Evolutionary conservation across 2,329 filamentous ascomycete genomes (phyloP).

Genomic region (Diaporthe humulicola): DNA sequence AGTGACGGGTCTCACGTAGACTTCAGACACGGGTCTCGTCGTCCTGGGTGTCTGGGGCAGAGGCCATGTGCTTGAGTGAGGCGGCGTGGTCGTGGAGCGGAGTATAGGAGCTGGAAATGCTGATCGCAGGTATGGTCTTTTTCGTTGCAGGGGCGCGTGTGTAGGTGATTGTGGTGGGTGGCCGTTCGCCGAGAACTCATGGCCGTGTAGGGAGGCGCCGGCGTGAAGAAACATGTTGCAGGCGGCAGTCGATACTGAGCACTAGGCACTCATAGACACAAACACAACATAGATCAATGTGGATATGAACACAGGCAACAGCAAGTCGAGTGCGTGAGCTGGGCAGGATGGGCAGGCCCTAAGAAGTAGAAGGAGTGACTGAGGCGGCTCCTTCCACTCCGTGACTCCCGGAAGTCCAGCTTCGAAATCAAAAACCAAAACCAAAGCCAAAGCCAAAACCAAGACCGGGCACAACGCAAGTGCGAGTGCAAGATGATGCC

Average conservation of each 20-base stretch:
- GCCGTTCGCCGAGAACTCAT: constrained; percentile 64
- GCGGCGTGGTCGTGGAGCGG: constrained; percentile 43
- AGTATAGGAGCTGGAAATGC: constrained; percentile 54
- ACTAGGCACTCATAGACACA: background rate
- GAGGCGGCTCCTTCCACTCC: background rate
- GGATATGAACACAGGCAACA: background rate
- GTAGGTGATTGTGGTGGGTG: constrained; percentile 45
- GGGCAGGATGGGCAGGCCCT: constrained; percentile 15
- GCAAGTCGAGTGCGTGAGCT: background rate
- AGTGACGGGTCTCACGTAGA: constrained; percentile 50
- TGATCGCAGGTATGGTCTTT: constrained; percentile 58
- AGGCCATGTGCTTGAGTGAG: constrained; percentile 22
- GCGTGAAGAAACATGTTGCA: constrained; percentile 69
- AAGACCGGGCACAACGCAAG: background rate
- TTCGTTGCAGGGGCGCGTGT: constrained; percentile 50
- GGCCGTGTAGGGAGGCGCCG: constrained; percentile 71
- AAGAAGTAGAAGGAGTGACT: constrained; percentile 18
- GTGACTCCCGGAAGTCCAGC: constrained; percentile 25
- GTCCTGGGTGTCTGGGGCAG: constrained; percentile 23
- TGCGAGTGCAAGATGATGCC: background rate
- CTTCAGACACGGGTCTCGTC: constrained; percentile 36
- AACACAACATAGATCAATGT: background rate
- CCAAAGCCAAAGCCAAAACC: background rate
- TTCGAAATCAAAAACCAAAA: background rate
- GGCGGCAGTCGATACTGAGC: constrained; percentile 32